phyloP scores from a whole-genome alignment of 495 filamentous ascomycete genomes.

The Penicillium manginii region DNA sequence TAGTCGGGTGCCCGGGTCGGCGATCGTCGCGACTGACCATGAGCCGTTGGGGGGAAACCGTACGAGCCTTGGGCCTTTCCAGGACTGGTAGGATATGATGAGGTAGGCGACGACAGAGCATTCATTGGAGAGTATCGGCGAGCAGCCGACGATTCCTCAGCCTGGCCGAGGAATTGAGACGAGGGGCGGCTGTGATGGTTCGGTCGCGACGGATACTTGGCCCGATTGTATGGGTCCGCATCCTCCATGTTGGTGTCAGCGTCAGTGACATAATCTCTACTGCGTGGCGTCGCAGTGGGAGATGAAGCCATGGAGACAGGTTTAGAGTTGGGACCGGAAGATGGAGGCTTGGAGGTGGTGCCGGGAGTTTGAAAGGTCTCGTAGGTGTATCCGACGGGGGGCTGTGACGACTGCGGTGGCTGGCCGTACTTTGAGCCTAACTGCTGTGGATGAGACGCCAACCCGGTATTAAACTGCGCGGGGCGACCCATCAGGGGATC shows the following conservation, averaged over 20 bases:
- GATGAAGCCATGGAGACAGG: constrained; percentile 63
- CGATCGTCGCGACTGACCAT: constrained; percentile 56
- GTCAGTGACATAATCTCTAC: constrained; percentile 69
- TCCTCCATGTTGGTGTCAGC: constrained; percentile 92
- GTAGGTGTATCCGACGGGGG: constrained; percentile 71
- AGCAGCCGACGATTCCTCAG: constrained; percentile 78
- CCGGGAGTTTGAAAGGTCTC: constrained; percentile 66
- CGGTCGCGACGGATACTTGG: constrained; percentile 76
- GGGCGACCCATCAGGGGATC: constrained; percentile 50
- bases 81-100: constrained; percentile 57
- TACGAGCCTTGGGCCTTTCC: constrained; percentile 58
- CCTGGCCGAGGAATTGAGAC: constrained; percentile 64
- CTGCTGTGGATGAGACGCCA: constrained; percentile 45
- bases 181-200: constrained; percentile 66
- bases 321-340: constrained; percentile 57
- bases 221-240: constrained; percentile 79
- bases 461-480: constrained; percentile 46
- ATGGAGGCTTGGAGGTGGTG: constrained; percentile 47
- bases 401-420: constrained; percentile 57
- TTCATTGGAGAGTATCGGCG: constrained; percentile 97
- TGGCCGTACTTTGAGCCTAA: constrained; percentile 50
- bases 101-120: constrained; percentile 62
- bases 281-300: constrained; percentile 66
- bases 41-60: constrained; percentile 42
- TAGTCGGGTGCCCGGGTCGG: constrained; percentile 61